Conservation (phyloP, 257 asterid species). For the Ocimum tenuiflorum region DNA sequence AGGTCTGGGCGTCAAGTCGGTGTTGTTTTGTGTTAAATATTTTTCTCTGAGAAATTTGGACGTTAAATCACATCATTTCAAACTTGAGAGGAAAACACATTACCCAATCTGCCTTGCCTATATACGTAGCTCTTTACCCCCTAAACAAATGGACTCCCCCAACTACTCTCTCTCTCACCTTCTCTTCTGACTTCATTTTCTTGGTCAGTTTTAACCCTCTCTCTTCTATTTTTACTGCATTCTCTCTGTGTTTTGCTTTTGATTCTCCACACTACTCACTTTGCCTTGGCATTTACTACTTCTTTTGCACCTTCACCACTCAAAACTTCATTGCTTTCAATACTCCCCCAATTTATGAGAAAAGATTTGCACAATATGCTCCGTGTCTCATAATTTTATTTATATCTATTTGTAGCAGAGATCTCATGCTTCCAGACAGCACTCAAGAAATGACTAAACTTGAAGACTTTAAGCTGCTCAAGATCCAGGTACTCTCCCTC, state of each 20-base stretch:
- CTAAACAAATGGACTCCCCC: background rate
- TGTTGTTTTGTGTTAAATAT: conserved; percentile 26
- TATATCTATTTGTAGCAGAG: conserved; percentile 28
- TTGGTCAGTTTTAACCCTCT: conserved; percentile 5
- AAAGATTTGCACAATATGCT: background rate
- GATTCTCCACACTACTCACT: background rate
- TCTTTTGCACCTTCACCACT: conserved; percentile 4
- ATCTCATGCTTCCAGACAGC: conserved; percentile 16
- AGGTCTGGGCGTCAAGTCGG: conserved; percentile 73
- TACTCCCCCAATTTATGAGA: background rate
- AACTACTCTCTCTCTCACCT: background rate
- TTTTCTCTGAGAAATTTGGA: conserved; percentile 30
- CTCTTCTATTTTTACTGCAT: background rate
- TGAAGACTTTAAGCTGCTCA: conserved; percentile 81
- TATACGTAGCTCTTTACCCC: background rate
- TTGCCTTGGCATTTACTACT: conserved; percentile 15
- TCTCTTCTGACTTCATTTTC: conserved; percentile 19
- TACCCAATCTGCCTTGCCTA: background rate
- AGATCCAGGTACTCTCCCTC: conserved; percentile 62
- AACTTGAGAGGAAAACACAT: conserved; percentile 18
- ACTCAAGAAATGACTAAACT: conserved; percentile 63
- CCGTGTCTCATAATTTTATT: background rate
- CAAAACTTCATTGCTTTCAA: background rate
- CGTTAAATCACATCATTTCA: conserved; percentile 54
- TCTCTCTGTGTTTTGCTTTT: background rate